Evolutionary conservation across 208 protist genomes (phyloP).

Genomic region (Acanthamoeba royreba): DNA sequence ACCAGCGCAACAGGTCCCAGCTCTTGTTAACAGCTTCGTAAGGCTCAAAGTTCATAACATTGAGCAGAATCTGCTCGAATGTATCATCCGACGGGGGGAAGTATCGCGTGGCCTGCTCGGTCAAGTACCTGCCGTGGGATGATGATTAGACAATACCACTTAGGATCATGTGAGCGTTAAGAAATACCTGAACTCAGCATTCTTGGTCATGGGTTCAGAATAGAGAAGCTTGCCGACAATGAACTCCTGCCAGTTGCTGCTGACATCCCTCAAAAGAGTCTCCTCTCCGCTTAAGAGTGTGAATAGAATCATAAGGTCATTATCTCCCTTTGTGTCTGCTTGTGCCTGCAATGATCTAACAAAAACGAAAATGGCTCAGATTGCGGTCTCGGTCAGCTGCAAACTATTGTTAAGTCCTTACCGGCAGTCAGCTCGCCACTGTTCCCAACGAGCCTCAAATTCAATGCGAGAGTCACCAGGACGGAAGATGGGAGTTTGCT

Average conservation of each 20-base stretch:
- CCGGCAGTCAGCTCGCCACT: conserved; percentile 25
- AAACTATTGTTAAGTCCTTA: neutral
- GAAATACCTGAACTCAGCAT: neutral
- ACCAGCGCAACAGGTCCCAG: conserved; percentile 25
- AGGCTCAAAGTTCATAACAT: conserved; percentile 30
- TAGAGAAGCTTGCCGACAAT: neutral
- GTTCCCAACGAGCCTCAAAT: neutral
- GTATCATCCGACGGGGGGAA: neutral
- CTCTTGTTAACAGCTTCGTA: neutral
- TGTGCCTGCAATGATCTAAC: neutral
- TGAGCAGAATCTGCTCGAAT: conserved; percentile 24
- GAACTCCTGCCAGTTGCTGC: conserved; percentile 20
- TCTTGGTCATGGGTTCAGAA: conserved; percentile 13
- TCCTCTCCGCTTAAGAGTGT: neutral
- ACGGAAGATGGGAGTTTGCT: neutral
- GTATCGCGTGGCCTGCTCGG: neutral
- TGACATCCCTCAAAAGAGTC: neutral
- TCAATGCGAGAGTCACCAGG: neutral
- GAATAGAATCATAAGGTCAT: neutral
- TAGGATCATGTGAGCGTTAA: neutral
- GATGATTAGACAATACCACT: no score
- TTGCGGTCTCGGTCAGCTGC: neutral
- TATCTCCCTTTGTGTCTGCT: neutral
- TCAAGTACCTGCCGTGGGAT: neutral
- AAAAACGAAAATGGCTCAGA: neutral